Conservation (phyloP, 2,329 filamentous ascomycete genomes). For the Calonectria pauciramosa region DNA sequence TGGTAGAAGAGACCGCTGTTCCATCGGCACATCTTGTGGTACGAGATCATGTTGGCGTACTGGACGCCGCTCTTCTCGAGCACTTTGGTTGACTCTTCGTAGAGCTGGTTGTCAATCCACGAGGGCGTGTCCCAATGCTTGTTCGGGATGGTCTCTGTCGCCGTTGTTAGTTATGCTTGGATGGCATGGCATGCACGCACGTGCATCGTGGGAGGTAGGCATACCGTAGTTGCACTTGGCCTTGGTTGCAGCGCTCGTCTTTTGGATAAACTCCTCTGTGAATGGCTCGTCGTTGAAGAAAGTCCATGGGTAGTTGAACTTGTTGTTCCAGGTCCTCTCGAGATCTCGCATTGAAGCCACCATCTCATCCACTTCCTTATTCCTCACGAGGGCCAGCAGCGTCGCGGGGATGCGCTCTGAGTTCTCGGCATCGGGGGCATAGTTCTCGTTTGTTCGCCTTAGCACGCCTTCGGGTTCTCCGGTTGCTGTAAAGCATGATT, state of each 20-base stretch:
- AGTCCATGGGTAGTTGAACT: slow-evolving; percentile 99
- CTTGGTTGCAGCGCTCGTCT: slow-evolving; percentile 85
- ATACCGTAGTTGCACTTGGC: slow-evolving; percentile 88
- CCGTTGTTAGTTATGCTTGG: slow-evolving; percentile 8
- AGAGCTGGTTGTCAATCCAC: slow-evolving; percentile 93
- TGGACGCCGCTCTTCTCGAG: slow-evolving; percentile 89
- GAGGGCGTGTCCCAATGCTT: slow-evolving; percentile 94
- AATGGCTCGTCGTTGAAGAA: slow-evolving; percentile 99
- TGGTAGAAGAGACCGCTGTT: slow-evolving; percentile 99
- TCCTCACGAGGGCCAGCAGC: slow-evolving; percentile 90
- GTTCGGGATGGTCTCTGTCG: slow-evolving; percentile 85
- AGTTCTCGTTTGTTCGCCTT: slow-evolving; percentile 80
- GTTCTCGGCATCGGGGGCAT: slow-evolving; percentile 80
- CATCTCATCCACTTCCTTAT: slow-evolving; percentile 88
- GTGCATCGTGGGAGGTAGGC: slow-evolving; percentile 31
- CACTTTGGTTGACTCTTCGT: slow-evolving; percentile 85
- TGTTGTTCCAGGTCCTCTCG: slow-evolving; percentile 95
- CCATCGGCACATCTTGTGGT: slow-evolving; percentile 99
- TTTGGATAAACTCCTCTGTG: slow-evolving; percentile 90
- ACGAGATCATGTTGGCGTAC: slow-evolving; percentile 89
- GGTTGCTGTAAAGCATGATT: slow-evolving; percentile 70
- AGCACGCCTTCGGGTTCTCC: slow-evolving; percentile 86
- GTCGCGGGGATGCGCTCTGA: slow-evolving; percentile 94
- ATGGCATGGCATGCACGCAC: background rate
- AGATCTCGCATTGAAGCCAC: slow-evolving; percentile 91